Percentiles rank a stretch among this genome's conserved stretches.
Evolutionary conservation across 352 stramenopile genomes (phyloP).

Genomic region (Phytophthora cryptogea): DNA sequence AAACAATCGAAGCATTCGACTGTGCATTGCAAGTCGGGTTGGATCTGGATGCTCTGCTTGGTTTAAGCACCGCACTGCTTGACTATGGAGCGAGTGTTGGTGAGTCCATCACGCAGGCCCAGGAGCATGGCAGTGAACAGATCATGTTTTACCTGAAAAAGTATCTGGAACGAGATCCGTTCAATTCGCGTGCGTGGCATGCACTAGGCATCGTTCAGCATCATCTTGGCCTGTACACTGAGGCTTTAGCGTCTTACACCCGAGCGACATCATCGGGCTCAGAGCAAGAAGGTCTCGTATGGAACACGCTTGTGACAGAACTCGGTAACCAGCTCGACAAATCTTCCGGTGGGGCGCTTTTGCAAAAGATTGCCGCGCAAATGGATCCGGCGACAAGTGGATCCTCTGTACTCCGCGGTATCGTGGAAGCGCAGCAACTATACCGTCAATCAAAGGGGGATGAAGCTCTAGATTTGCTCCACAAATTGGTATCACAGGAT

Average conservation of each 20-base stretch:
- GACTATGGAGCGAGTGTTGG: conserved; percentile 26
- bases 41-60: conserved; percentile 76
- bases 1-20: conserved; percentile 72
- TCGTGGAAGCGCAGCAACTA: conserved; percentile 37
- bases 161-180: conserved; percentile 78
- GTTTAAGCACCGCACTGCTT: conserved; percentile 50
- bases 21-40: conserved; percentile 77
- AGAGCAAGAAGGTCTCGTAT: conserved; percentile 30
- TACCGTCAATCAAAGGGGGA: conserved; percentile 28
- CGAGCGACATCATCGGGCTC: conserved; percentile 24
- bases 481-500: conserved; percentile 25
- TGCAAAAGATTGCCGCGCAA: conserved; percentile 29
- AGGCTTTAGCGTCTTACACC: conserved; percentile 47
- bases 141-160: conserved; percentile 81
- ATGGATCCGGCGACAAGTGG: conserved; percentile 11
- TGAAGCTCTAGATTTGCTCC: conserved; percentile 34
- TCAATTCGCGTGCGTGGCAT: conserved; percentile 61
- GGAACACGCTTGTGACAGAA: conserved; percentile 45
- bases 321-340: conserved; percentile 23
- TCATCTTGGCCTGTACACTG: conserved; percentile 48
- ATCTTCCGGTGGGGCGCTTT: neutral
- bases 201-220: conserved; percentile 67
- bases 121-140: conserved; percentile 37
- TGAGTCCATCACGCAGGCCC: conserved; percentile 20
- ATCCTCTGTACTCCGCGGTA: conserved; percentile 19